Evolutionary conservation across 805 yeast species (phyloP), one percentile per base, ranked within the genome.

Genomic region (Henningerozyma blattae): DNA sequence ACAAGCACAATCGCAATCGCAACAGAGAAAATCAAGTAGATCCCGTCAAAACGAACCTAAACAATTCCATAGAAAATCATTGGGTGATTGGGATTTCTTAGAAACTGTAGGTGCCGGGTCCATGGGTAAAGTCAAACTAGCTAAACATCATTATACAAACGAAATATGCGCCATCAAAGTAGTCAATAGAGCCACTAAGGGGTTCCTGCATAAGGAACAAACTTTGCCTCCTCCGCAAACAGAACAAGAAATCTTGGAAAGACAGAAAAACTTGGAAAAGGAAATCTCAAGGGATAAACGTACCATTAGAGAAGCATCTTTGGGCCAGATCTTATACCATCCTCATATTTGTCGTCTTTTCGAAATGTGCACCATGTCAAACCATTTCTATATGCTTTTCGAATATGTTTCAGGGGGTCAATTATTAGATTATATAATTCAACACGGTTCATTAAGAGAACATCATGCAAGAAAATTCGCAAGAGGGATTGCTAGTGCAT

Each of bases 341-440:
- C 95, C 94, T 1, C 85, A 77, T 54, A 86, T 91, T 34, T 86
- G 97, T 56, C 68, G 94, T 43, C 62, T 91, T 29, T 85, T 83
- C 60, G 97, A 91, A 59, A 85, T 89, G 68, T 85, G 86, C 41
- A 81, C 94, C 13, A 89, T 89, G 96, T 82, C 95, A 8, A 85
- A 85, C 43, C 97, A 91, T 57, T 91, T 82, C 61, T 91, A 91
- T 61, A 85, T 91, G 94, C 68, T 91, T 38, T 89, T 91, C 59
- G 99, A 91, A 56, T 89, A 84, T 53, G 94, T 91, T 14, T 80
- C 91, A 20, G 99, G 98, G 29, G 97, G 97, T 18, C 98, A 91
- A 60, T 75, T 91, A 82, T 72, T 91, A 42, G 99, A 91, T 61
- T 91, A 89, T 56, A 91, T 91, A 45, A 95, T 91, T 41, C 77